Evolutionary conservation across 2,329 filamentous ascomycete genomes (phyloP), one percentile per base, ranked within the genome.

Genomic region (Apiospora sp.): DNA sequence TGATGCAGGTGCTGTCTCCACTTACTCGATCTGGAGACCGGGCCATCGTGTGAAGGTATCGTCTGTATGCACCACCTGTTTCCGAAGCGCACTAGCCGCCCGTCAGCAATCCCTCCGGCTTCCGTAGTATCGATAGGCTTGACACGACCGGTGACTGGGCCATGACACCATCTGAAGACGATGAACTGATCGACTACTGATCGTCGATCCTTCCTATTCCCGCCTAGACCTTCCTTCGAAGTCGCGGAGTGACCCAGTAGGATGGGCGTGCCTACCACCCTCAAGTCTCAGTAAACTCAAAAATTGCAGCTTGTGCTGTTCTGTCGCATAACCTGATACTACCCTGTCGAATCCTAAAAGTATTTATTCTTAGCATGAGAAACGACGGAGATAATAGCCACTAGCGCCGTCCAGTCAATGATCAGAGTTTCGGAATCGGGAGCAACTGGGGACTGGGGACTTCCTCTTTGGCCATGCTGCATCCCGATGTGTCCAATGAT

Each of bases 11-110:
- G 54, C 30, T 61, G 37, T 61, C 54, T 61, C 30, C 54, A 61
- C 54, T 61, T 61, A n/a, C 54, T 30, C 54, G 54, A 61, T 61
- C 54, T 37, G 54, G 54, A 34, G 30, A 61, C 54, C 54, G 54
- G 54, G 54, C 16, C 54, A 34, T 61, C 30, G 12, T 34, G 30
- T 61, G 54, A 61, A 61, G 54, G 16, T 7, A 61, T 61, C 54
- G 14, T 22, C 27, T 37, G 30, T 16, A 61, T 30, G 54, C 22
- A 49, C 19, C 8, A 49, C 46, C 22, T 22, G 2, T 49, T 49
- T 49, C n/a, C 46, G 19, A 49, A 10, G 14, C 54, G 54, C 54
- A 37, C 54, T 61, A 61, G 54, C 27, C 30, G 54, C 30, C 54
- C 27, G 54, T 37, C 54, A 34, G 30, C 27, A 22, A n/a, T 22